Evolutionary conservation across 345 rosid species (phyloP).

Genomic region (Raphanus raphanistrum): DNA sequence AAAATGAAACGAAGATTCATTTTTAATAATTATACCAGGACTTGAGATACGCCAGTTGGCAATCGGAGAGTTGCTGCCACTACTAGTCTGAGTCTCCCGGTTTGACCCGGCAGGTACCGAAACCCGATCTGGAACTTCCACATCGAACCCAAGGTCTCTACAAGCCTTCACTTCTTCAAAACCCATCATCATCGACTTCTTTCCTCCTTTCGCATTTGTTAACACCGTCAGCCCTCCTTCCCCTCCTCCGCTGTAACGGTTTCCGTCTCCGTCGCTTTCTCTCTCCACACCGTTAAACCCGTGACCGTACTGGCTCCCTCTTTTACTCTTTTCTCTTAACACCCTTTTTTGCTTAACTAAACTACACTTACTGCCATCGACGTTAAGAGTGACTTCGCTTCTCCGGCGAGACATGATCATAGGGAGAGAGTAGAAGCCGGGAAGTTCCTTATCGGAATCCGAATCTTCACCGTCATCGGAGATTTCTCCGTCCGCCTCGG

Average conservation of each 20-base stretch:
- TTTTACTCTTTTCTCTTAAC: conserved; percentile 62
- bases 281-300: conserved; percentile 56
- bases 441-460: conserved; percentile 60
- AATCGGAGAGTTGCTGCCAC: conserved; percentile 81
- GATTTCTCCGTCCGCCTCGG: conserved; percentile 50
- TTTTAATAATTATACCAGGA: conserved; percentile 53
- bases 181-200: conserved; percentile 74
- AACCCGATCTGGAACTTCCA: conserved; percentile 65
- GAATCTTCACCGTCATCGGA: conserved; percentile 45
- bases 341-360: conserved; percentile 36
- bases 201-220: conserved; percentile 81
- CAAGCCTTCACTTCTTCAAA: conserved; percentile 85
- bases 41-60: conserved; percentile 86
- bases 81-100: conserved; percentile 68
- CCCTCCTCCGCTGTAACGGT: conserved; percentile 61
- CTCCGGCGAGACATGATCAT: conserved; percentile 56
- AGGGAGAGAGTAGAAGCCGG: conserved; percentile 64
- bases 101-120: conserved; percentile 34
- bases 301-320: conserved; percentile 45
- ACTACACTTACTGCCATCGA: conserved; percentile 39
- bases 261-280: conserved; percentile 38
- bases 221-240: conserved; percentile 70
- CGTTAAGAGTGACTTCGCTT: conserved; percentile 37
- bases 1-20: neutral
- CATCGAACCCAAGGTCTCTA: conserved; percentile 81